phyloP scores from a whole-genome alignment of 2,329 filamentous ascomycete species.

The Phialocephala sp. region DNA sequence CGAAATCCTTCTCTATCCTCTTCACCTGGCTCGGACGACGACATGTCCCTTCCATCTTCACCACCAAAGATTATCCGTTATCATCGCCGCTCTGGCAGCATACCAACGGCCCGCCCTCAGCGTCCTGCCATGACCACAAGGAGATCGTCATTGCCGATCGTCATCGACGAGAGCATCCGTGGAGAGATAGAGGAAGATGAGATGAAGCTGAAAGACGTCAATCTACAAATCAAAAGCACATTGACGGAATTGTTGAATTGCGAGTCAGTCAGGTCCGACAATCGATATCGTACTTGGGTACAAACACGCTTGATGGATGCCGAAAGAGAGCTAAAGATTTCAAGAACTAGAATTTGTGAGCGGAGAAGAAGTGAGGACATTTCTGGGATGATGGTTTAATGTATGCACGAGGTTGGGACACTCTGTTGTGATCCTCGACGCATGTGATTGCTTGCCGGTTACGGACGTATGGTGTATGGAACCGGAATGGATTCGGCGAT shows the following conservation, averaged over 20 bases:
- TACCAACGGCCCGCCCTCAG: slow-evolving; percentile 9
- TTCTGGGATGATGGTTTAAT: slow-evolving; percentile 14
- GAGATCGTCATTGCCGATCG: slow-evolving; percentile 35
- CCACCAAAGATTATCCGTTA: slow-evolving; percentile 17
- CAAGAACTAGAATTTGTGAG: slow-evolving; percentile 34
- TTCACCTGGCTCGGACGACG: slow-evolving; percentile 27
- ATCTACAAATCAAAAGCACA: slow-evolving; percentile 58
- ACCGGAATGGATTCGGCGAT: neutral
- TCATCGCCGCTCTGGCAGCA: slow-evolving; percentile 26
- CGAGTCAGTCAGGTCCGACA: slow-evolving; percentile 53
- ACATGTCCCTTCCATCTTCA: slow-evolving; percentile 8
- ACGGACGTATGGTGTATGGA: neutral
- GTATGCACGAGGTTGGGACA: neutral
- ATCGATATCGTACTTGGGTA: slow-evolving; percentile 54
- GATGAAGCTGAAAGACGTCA: slow-evolving; percentile 52
- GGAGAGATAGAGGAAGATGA: slow-evolving; percentile 39
- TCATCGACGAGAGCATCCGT: slow-evolving; percentile 34
- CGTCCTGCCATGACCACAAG: slow-evolving; percentile 22
- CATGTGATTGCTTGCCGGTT: neutral
- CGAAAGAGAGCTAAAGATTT: slow-evolving; percentile 51
- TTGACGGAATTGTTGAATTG: slow-evolving; percentile 60
- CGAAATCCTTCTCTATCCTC: slow-evolving; percentile 32
- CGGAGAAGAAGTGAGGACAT: slow-evolving; percentile 33
- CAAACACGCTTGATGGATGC: slow-evolving; percentile 59
- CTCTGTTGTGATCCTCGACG: too few species aligned